phyloP scores from a whole-genome alignment of 2,329 filamentous ascomycete genomes.

The Cladorrhinum sp. region DNA sequence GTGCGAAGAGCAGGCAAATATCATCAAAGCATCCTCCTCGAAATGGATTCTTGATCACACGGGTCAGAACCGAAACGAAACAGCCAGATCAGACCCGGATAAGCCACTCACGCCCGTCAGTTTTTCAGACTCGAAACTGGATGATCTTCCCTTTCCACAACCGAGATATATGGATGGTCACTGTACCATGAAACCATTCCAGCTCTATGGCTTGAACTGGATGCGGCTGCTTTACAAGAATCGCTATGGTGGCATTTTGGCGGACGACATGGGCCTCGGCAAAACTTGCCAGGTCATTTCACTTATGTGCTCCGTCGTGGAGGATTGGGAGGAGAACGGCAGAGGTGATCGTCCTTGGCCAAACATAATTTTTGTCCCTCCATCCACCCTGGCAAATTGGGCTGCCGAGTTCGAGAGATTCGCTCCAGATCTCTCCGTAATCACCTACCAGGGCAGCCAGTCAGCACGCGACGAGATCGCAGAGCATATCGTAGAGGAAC shows the following conservation, averaged over 20 bases:
- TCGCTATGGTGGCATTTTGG: conserved; percentile 81
- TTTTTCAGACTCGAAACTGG: conserved; percentile 31
- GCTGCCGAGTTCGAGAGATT: conserved; percentile 85
- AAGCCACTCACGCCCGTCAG: conserved; percentile 44
- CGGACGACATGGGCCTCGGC: conserved; percentile 94
- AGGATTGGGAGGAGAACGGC: conserved; percentile 48
- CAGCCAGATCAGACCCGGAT: conserved; percentile 33
- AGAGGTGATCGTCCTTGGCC: conserved; percentile 54
- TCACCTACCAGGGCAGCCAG: conserved; percentile 66
- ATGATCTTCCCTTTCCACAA: conserved; percentile 55
- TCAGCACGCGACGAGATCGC: conserved; percentile 66
- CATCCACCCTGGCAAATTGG: conserved; percentile 96
- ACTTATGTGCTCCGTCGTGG: conserved; percentile 79
- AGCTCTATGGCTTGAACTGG: conserved; percentile 94
- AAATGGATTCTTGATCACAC: conserved; percentile 49
- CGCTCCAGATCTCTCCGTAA: conserved; percentile 72
- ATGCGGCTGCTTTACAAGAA: conserved; percentile 78
- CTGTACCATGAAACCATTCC: conserved; percentile 84
- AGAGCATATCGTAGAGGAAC: conserved; percentile 60
- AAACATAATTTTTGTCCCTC: conserved; percentile 84
- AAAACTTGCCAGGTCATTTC: conserved; percentile 97
- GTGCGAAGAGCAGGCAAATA: conserved; percentile 69
- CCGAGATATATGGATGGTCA: conserved; percentile 74
- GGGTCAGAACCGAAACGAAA: conserved; percentile 38
- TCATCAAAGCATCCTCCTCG: conserved; percentile 45